Conservation (phyloP, 2,329 filamentous ascomycete genomes). For the Aspergillus clavatus region DNA sequence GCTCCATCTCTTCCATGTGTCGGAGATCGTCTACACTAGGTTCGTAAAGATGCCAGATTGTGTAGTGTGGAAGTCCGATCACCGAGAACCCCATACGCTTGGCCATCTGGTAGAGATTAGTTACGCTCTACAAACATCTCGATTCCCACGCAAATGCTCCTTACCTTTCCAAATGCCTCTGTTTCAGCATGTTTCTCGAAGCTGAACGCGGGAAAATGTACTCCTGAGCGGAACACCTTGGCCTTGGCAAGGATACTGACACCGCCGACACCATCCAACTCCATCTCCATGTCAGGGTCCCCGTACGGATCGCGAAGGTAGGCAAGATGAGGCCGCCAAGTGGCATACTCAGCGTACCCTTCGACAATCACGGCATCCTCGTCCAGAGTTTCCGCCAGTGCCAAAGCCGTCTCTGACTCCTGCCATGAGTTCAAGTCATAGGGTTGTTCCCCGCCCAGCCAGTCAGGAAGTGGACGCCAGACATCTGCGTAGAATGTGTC, state of each 20-base stretch:
- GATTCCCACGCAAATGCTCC: conserved; percentile 15
- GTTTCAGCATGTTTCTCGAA: conserved; percentile 99
- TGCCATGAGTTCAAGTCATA: conserved; percentile 99
- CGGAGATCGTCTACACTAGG: conserved; percentile 96
- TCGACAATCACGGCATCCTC: conserved; percentile 99
- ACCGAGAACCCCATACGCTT: conserved; percentile 95
- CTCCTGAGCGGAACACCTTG: conserved; percentile 86
- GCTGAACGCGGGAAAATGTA: conserved; percentile 96
- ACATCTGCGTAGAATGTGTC: conserved; percentile 59
- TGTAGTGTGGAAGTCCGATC: conserved; percentile 93
- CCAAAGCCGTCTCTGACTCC: conserved; percentile 93
- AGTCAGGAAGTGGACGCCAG: conserved; percentile 96
- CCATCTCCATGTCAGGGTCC: conserved; percentile 99
- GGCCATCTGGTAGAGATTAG: conserved; percentile 66
- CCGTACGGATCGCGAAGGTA: conserved; percentile 96
- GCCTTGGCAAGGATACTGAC: conserved; percentile 97
- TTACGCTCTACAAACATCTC: not conserved
- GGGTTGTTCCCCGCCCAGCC: conserved; percentile 96
- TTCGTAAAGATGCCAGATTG: conserved; percentile 99
- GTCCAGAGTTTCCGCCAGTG: conserved; percentile 87
- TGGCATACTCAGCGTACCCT: conserved; percentile 97
- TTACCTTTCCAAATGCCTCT: conserved; percentile 95
- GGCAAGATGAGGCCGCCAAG: conserved; percentile 93
- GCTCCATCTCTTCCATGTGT: conserved; percentile 98
- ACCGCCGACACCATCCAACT: conserved; percentile 94